phyloP scores from a whole-genome alignment of 371 early-diverging fungal genomes.

The Basidiobolus heterosporus region DNA sequence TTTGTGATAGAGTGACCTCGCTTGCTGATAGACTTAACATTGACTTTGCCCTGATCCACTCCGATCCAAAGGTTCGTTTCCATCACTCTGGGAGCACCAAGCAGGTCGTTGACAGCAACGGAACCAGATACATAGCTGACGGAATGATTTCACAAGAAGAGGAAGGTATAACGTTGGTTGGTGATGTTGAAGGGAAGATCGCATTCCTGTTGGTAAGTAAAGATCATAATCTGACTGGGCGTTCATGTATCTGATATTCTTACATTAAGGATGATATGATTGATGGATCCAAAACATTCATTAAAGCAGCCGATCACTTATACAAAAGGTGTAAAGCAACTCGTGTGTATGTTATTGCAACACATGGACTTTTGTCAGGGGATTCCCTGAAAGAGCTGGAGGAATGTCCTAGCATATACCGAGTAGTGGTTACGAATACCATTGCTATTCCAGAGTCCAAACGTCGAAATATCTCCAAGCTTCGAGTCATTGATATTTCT shows the following conservation, averaged over 20 bases:
- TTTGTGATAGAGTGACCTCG: constrained; percentile 61
- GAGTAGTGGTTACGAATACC: constrained; percentile 84
- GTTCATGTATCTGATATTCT: not conserved
- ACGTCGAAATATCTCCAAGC: constrained; percentile 47
- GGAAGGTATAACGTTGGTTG: constrained; percentile 61
- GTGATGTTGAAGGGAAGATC: constrained; percentile 78
- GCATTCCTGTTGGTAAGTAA: constrained; percentile 68
- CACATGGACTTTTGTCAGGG: constrained; percentile 84
- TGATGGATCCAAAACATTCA: constrained; percentile 69
- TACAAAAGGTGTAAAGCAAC: constrained; percentile 69
- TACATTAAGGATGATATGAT: constrained; percentile 80
- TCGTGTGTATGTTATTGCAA: constrained; percentile 79
- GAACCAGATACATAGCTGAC: too few relatives aligned
- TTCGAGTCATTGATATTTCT: constrained; percentile 75
- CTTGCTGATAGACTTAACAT: constrained; percentile 85
- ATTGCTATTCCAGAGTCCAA: constrained; percentile 76
- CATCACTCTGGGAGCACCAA: too few relatives aligned
- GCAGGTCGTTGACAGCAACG: too few relatives aligned
- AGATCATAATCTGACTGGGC: not conserved
- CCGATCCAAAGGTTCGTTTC: constrained; percentile 35
- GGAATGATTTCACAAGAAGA: constrained; percentile 22
- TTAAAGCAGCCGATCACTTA: constrained; percentile 80
- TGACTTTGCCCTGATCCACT: constrained; percentile 91
- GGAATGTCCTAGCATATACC: constrained; percentile 64
- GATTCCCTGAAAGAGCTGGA: constrained; percentile 71